Percentiles rank a stretch among this genome's conserved stretches.
These are phyloP conservation scores for Coix lacrymajobi DNA, from an alignment of 176 grass and related monocot genomes.

Conservation along the genomic window DNA sequence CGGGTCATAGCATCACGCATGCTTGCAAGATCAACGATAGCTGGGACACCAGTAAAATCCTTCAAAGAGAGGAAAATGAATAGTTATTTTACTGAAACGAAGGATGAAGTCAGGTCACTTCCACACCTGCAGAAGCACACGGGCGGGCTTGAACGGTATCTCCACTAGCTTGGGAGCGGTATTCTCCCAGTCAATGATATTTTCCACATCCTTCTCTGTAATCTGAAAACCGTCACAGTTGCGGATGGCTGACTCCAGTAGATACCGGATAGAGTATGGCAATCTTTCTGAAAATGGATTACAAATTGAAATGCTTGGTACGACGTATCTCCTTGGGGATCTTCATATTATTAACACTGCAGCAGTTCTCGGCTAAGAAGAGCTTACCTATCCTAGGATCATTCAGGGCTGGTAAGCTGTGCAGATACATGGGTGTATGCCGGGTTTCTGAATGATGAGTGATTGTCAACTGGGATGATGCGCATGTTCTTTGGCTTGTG, in stretches of 20 bases:
- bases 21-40: constrained; percentile 9
- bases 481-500: too few species aligned
- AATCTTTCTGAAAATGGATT: constrained; percentile 1
- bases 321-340: not conserved
- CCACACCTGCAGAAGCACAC: constrained; percentile 2
- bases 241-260: constrained; percentile 1
- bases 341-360: not conserved
- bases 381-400: constrained; percentile 1
- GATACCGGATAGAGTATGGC: constrained; percentile 6
- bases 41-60: constrained; percentile 5
- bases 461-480: too few species aligned
- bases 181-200: constrained; percentile 10
- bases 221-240: constrained; percentile 18
- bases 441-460: too few species aligned
- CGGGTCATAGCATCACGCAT: constrained; percentile 1
- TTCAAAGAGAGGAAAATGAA: not conserved
- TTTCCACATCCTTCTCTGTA: constrained; percentile 8
- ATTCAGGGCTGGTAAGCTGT: not conserved
- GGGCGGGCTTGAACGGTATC: constrained; percentile 6
- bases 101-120: not conserved
- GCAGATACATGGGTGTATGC: too few species aligned
- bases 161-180: constrained; percentile 6
- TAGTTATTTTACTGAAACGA: not conserved
- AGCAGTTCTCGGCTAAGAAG: not conserved
- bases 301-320: not conserved